phyloP scores from a whole-genome alignment of 768 basidiomycete genomes.

The Russula dissimulans region DNA sequence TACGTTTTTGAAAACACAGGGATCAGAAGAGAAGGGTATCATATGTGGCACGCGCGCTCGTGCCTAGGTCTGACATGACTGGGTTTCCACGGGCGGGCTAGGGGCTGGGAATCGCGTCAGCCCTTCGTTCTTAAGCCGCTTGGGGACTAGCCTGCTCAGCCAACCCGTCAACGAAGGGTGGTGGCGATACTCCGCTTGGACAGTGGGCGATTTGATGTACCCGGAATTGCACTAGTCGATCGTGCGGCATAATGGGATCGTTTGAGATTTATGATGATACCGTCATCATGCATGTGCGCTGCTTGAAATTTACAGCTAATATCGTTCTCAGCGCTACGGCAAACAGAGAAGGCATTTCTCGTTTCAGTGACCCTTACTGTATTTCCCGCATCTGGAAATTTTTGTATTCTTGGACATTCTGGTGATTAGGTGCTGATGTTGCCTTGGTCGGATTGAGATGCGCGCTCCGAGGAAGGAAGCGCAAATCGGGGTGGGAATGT shows the following conservation, averaged over 20 bases:
- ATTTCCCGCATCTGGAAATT: too few species aligned
- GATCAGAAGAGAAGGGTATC: slow-evolving; percentile 1
- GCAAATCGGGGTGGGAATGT: not conserved
- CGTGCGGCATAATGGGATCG: not conserved
- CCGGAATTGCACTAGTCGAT: not conserved
- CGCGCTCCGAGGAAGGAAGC: slow-evolving; percentile 9
- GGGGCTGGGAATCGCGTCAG: not conserved
- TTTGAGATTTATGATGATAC: not conserved
- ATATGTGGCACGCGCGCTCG: slow-evolving; percentile 5
- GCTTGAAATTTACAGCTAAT: too few species aligned
- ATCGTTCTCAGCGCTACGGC: too few species aligned
- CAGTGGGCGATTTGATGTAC: not conserved
- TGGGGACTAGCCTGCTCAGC: not conserved
- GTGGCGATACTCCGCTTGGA: not conserved
- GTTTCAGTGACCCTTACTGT: too few species aligned
- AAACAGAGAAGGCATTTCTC: too few species aligned
- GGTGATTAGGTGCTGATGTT: too few species aligned
- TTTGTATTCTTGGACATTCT: not conserved
- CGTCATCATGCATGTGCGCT: slow-evolving; percentile 9
- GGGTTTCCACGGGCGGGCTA: not conserved
- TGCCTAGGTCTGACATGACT: not conserved
- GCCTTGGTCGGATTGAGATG: not conserved
- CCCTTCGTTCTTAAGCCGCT: not conserved
- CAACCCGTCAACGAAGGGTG: not conserved
- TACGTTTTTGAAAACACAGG: slow-evolving; percentile 6